Conservation (phyloP, 805 yeast species). For the Yarrowia sp. region DNA sequence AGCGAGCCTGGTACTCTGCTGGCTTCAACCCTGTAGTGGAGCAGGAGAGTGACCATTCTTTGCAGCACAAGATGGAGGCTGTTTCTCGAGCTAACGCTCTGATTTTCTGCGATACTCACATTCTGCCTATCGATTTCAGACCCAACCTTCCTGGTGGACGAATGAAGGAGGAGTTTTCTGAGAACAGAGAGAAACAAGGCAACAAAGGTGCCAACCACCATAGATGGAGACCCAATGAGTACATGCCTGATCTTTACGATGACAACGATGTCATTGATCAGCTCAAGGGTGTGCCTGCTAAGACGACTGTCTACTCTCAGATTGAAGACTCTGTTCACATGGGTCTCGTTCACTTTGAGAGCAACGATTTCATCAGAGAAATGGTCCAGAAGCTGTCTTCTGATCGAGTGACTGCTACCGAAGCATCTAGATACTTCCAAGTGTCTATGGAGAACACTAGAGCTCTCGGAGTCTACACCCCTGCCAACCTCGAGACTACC, state of each 20-base stretch:
- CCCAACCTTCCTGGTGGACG: constrained; percentile 32
- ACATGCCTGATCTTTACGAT: constrained; percentile 18
- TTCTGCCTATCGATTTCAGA: constrained; percentile 34
- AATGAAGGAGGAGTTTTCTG: constrained; percentile 28
- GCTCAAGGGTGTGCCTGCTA: neutral
- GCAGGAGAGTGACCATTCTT: neutral
- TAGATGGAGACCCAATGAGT: constrained; percentile 30
- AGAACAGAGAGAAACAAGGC: neutral
- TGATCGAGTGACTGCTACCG: neutral
- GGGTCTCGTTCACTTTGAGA: constrained; percentile 32
- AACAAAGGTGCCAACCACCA: neutral
- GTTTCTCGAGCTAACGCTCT: neutral
- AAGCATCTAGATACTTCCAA: neutral
- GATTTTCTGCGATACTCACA: constrained; percentile 11
- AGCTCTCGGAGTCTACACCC: constrained; percentile 21
- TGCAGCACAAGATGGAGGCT: constrained; percentile 25
- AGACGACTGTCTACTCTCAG: constrained; percentile 1
- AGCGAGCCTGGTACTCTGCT: constrained; percentile 32
- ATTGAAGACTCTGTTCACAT: constrained; percentile 3
- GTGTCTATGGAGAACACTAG: constrained; percentile 17
- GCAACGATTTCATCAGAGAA: neutral
- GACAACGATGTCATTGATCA: constrained; percentile 20
- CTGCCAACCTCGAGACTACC: constrained; percentile 12
- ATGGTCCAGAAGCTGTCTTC: constrained; percentile 5
- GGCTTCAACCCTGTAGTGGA: constrained; percentile 19